Conservation (phyloP, 2,329 filamentous ascomycete genomes). For the Leptographium procerum region DNA sequence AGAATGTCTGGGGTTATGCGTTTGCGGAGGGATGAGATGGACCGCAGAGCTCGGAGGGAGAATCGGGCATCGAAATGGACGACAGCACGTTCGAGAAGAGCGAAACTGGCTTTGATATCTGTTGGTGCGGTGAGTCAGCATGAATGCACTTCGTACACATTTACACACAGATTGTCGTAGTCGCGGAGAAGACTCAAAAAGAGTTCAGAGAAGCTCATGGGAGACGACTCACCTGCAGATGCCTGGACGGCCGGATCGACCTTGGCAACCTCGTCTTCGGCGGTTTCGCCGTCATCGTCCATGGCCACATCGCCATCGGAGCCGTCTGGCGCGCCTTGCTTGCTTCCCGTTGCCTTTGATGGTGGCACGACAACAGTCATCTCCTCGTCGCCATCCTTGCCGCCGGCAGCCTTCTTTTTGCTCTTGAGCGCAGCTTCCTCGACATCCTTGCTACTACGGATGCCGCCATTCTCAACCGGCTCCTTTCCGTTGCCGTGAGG, state of each 20-base stretch:
- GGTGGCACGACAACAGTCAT: slow-evolving; percentile 74
- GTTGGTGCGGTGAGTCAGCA: slow-evolving; percentile 5
- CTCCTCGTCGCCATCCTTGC: slow-evolving; percentile 67
- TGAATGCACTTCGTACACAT: neutral
- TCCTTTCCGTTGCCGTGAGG: slow-evolving; percentile 62
- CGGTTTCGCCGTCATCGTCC: slow-evolving; percentile 44
- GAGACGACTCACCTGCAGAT: slow-evolving; percentile 37
- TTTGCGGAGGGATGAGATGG: slow-evolving; percentile 93
- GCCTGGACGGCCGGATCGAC: slow-evolving; percentile 50
- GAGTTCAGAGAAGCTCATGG: neutral
- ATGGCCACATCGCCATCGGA: slow-evolving; percentile 60
- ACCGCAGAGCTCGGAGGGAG: slow-evolving; percentile 83
- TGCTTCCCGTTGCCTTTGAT: slow-evolving; percentile 21
- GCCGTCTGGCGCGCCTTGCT: slow-evolving; percentile 36
- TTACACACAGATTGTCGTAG: neutral
- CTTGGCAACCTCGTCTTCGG: slow-evolving; percentile 37
- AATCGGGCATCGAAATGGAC: slow-evolving; percentile 90
- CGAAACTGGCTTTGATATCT: slow-evolving; percentile 96
- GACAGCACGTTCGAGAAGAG: slow-evolving; percentile 82
- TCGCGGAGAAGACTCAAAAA: neutral
- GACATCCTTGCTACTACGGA: slow-evolving; percentile 54
- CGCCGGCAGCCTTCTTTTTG: slow-evolving; percentile 49
- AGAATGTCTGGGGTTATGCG: slow-evolving; percentile 73
- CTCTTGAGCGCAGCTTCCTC: slow-evolving; percentile 47
- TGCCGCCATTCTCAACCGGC: slow-evolving; percentile 55